A percentile compares a stretch with the other conserved stretches of the same genome.
Conservation (phyloP, 768 basidiomycete species). For the Xerocomellus chrysenteron region DNA sequence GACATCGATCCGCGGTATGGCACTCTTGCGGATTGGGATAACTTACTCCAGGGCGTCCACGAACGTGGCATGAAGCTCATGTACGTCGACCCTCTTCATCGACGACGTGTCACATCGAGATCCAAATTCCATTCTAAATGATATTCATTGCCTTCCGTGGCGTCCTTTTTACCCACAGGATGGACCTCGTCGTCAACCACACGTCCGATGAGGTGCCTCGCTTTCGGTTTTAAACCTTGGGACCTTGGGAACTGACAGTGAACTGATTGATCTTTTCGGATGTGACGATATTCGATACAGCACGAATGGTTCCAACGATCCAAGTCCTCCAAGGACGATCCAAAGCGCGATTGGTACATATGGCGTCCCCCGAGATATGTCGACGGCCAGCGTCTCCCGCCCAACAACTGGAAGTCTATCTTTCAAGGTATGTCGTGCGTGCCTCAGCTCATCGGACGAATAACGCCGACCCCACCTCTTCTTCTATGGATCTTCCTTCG, state of each 20-base stretch:
- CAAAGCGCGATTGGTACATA: slow-evolving; percentile 75
- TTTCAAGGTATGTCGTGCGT: slow-evolving; percentile 52
- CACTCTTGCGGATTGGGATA: slow-evolving; percentile 59
- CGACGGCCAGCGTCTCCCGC: slow-evolving; percentile 54
- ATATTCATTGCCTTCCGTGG: neutral
- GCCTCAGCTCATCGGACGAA: neutral
- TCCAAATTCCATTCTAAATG: neutral
- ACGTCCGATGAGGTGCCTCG: slow-evolving; percentile 57
- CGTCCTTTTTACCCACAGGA: slow-evolving; percentile 39
- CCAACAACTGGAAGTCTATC: slow-evolving; percentile 71
- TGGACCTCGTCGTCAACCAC: slow-evolving; percentile 79
- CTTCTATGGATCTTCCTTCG: slow-evolving; percentile 4
- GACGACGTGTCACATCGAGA: slow-evolving; percentile 17
- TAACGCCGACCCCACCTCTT: neutral
- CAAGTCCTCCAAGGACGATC: slow-evolving; percentile 45
- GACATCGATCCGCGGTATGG: slow-evolving; percentile 66
- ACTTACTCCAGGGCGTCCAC: slow-evolving; percentile 52
- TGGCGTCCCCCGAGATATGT: slow-evolving; percentile 63
- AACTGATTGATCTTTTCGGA: neutral
- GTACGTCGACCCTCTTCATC: slow-evolving; percentile 34
- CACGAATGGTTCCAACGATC: slow-evolving; percentile 73
- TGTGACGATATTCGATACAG: slow-evolving; percentile 30
- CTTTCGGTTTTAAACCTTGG: neutral
- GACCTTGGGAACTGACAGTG: neutral
- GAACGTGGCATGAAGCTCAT: slow-evolving; percentile 69